These are phyloP conservation scores for Agrocybe praecox DNA, from an alignment of 768 basidiomycete genomes.

Conservation along the genomic window DNA sequence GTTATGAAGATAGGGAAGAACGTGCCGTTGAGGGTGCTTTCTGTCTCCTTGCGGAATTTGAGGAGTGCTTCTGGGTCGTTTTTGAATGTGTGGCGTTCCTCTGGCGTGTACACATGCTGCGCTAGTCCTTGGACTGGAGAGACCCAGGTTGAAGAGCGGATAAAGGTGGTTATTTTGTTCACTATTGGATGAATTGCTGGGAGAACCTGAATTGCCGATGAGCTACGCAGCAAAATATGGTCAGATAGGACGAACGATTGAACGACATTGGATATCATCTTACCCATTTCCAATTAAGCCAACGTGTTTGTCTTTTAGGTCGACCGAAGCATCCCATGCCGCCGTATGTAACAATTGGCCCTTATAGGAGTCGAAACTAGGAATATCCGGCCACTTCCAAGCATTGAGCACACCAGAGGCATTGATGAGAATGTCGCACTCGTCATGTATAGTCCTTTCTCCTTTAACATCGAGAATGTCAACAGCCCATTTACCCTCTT, in stretches of 20 bases:
- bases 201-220: conserved; percentile 35
- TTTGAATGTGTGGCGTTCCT: conserved; percentile 41
- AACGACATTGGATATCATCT: conserved; percentile 22
- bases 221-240: conserved; percentile 16
- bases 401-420: conserved; percentile 36
- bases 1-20: conserved; percentile 29
- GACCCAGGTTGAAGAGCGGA: conserved; percentile 33
- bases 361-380: conserved; percentile 19
- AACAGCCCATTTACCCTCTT: conserved; percentile 27
- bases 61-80: conserved; percentile 38
- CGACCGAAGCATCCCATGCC: conserved; percentile 17
- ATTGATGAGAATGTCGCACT: conserved; percentile 34
- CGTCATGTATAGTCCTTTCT: conserved; percentile 18
- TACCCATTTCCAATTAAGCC: conserved; percentile 21
- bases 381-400: conserved; percentile 37
- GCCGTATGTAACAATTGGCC: conserved; percentile 22
- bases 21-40: conserved; percentile 34
- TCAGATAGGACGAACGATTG: background rate
- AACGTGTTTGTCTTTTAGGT: conserved; percentile 20
- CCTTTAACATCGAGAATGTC: conserved; percentile 21
- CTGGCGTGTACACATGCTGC: conserved; percentile 33
- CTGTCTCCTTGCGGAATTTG: conserved; percentile 41
- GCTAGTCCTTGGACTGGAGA: conserved; percentile 24
- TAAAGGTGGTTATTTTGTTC: conserved; percentile 35
- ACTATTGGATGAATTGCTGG: conserved; percentile 31